Base-by-base conservation (phyloP, 2,329 filamentous ascomycete species). In the Elsinoe ampelina region DNA sequence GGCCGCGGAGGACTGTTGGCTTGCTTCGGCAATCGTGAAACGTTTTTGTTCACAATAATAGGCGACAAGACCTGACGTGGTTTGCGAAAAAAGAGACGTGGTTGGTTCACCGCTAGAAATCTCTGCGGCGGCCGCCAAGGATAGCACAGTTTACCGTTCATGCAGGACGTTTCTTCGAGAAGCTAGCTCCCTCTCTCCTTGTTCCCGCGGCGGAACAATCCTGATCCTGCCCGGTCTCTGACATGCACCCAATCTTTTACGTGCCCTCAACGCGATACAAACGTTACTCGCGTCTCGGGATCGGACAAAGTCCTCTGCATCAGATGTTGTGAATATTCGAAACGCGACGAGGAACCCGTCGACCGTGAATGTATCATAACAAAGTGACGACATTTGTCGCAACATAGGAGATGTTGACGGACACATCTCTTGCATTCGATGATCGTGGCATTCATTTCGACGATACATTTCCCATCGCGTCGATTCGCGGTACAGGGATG, bases 171-270 rank as follows among this genome's bases (percentile, higher is more conserved):
- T 22, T 15, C 11, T 43, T 22, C 22, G 34, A 22, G 15, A 48
- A 12, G n/a, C n/a, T n/a, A n/a, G n/a, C n/a, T n/a, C n/a, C n/a
- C 6, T 6, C 12, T 48, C 43, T 48, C 43, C 22, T 32, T 20
- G 11, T 32, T 43, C 26, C 22, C 20, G 12, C 26, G 43, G 22
- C 43, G 8, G 43, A 4, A 43, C 19, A 34, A 48, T 48, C 30
- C 30, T 36, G 8, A n/a, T n/a, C n/a, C n/a, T n/a, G n/a, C 41
- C 15, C 19, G n/a, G 26, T 39, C 15, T 17, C 15, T 30, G 26
- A 12, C 32, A 20, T 39, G 48, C 48, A 52, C 17, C 20, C 48
- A 52, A 52, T 52, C n/a, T n/a, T n/a, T 52, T 52, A 26, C 34
- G 26, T 35, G 32, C 19, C 7, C 7, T 2, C 48, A 52, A 35